Evolutionary conservation across 495 filamentous ascomycete species (phyloP).

Genomic region (Neurospora tetrasperma): DNA sequence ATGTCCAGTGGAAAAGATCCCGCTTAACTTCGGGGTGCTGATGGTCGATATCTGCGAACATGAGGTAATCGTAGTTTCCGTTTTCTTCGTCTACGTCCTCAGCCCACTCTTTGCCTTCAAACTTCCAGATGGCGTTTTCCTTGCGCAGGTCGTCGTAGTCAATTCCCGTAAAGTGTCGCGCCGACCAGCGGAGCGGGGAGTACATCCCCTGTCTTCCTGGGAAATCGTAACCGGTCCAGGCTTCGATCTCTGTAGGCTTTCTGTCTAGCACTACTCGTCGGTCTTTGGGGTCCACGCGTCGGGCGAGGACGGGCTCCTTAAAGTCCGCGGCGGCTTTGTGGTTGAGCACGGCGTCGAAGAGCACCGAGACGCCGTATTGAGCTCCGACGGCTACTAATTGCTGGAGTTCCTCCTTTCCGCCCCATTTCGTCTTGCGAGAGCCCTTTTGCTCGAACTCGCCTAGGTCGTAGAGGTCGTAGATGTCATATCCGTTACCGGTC

Average conservation of each 20-base stretch:
- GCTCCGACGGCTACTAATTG: conserved; percentile 38
- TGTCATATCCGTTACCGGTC: conserved; percentile 62
- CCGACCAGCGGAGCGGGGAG: conserved; percentile 52
- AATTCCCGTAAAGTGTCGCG: conserved; percentile 60
- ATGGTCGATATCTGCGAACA: conserved; percentile 63
- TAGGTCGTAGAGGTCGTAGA: conserved; percentile 71
- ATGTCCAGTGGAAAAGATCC: conserved; percentile 57
- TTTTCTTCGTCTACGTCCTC: conserved; percentile 54
- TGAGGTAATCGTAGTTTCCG: conserved; percentile 63
- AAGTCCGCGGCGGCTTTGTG: conserved; percentile 64
- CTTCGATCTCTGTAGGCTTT: conserved; percentile 49
- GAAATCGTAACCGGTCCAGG: conserved; percentile 62
- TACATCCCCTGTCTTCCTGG: conserved; percentile 48
- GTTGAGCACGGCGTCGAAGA: conserved; percentile 71
- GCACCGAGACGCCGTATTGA: conserved; percentile 42
- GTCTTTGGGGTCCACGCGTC: conserved; percentile 51
- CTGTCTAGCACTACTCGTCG: conserved; percentile 39
- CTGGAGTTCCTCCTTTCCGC: conserved; percentile 49
- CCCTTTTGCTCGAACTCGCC: conserved; percentile 77
- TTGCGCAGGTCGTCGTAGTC: conserved; percentile 52
- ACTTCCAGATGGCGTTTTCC: conserved; percentile 56
- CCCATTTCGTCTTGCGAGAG: conserved; percentile 55
- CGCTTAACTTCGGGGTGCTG: conserved; percentile 50
- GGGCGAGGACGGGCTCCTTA: conserved; percentile 45
- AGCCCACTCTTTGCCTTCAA: conserved; percentile 49